Evolutionary conservation across 2,329 filamentous ascomycete species (phyloP).

Genomic region (Trichoderma sp.): DNA sequence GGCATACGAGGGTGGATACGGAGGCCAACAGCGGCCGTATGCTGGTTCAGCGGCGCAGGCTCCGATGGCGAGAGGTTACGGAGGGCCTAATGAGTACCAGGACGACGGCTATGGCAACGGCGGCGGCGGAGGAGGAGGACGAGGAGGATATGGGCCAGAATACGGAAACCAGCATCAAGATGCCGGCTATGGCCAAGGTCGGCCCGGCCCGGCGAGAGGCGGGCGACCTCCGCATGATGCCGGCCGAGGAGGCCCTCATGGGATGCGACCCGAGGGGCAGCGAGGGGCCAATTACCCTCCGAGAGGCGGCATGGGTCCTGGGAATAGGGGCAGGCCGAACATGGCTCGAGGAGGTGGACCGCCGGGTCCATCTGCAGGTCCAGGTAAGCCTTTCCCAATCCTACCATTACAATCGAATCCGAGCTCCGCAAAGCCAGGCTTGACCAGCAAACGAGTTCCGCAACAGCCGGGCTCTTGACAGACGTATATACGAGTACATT

Average conservation of each 20-base stretch:
- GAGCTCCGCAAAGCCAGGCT: not conserved
- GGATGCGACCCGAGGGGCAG: slow-evolving; percentile 37
- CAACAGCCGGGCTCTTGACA: not conserved
- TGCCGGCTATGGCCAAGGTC: slow-evolving; percentile 45
- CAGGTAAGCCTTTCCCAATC: slow-evolving; percentile 34
- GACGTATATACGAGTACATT: not conserved
- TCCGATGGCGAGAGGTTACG: slow-evolving; percentile 39
- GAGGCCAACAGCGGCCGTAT: slow-evolving; percentile 49
- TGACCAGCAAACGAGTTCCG: not conserved
- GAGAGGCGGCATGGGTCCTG: slow-evolving; percentile 32
- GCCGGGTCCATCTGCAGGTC: slow-evolving; percentile 37
- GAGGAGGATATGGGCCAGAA: slow-evolving; percentile 34
- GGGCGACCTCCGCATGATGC: slow-evolving; percentile 42
- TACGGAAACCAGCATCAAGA: slow-evolving; percentile 45
- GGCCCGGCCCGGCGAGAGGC: slow-evolving; percentile 41
- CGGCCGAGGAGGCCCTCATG: slow-evolving; percentile 42
- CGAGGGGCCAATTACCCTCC: slow-evolving; percentile 40
- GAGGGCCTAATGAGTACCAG: slow-evolving; percentile 41
- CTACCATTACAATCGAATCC: not conserved
- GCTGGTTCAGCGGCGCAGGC: slow-evolving; percentile 45
- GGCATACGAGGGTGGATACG: slow-evolving; percentile 52
- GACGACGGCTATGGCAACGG: slow-evolving; percentile 46
- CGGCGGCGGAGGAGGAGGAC: slow-evolving; percentile 30
- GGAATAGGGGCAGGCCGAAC: slow-evolving; percentile 28
- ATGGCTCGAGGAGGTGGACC: slow-evolving; percentile 40